Percentiles rank a stretch among this genome's conserved stretches.
Evolutionary conservation across 177 flowering plant genomes (phyloP).

Genomic region (Vitis hybrid): DNA sequence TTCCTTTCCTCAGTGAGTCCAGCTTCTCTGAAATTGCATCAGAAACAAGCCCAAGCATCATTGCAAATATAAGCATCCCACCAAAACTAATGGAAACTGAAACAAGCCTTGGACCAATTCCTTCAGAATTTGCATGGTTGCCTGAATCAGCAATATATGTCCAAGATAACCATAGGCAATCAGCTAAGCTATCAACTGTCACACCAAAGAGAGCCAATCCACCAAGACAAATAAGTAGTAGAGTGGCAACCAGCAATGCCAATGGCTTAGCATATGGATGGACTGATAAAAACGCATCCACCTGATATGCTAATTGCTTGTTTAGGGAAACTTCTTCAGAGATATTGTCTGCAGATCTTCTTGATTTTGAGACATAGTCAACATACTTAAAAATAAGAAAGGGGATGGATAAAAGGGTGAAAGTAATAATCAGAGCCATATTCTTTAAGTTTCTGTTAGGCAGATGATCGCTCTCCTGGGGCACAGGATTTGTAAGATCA

Average conservation of each 20-base stretch:
- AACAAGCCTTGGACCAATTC: constrained; percentile 67
- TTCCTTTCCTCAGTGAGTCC: constrained; percentile 83
- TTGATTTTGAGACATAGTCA: constrained; percentile 48
- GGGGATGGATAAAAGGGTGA: constrained; percentile 45
- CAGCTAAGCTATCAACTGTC: constrained; percentile 66
- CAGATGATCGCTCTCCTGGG: constrained; percentile 20
- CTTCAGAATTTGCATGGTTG: constrained; percentile 69
- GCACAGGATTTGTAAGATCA: constrained; percentile 18
- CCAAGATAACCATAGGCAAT: constrained; percentile 85
- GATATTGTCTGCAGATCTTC: constrained; percentile 41
- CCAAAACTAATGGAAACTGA: constrained; percentile 83
- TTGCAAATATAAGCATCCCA: constrained; percentile 93
- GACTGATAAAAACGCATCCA: constrained; percentile 59
- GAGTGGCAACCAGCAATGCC: constrained; percentile 66
- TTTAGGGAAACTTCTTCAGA: constrained; percentile 55
- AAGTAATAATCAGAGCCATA: constrained; percentile 44
- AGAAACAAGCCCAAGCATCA: constrained; percentile 93
- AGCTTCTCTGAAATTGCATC: constrained; percentile 89
- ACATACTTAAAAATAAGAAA: constrained; percentile 48
- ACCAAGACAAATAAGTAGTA: constrained; percentile 67
- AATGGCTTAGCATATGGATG: constrained; percentile 68
- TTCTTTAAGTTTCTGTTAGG: constrained; percentile 39
- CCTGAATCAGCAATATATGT: constrained; percentile 75
- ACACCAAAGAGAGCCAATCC: constrained; percentile 83
- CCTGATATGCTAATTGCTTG: constrained; percentile 62